phyloP scores from a whole-genome alignment of 805 yeast genomes.

The Saturnispora sekii region DNA sequence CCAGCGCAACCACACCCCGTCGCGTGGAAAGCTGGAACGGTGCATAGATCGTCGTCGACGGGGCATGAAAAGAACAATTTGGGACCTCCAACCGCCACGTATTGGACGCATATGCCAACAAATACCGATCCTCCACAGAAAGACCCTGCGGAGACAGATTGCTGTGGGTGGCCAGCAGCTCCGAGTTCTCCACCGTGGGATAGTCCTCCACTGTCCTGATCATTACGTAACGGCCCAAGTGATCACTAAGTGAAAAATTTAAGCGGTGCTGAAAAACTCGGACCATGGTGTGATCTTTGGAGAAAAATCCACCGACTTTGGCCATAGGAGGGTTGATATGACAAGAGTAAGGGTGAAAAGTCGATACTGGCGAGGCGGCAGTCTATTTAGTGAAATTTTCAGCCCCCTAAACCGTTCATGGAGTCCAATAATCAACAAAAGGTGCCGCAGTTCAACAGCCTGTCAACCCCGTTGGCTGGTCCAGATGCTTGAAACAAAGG shows the following conservation, averaged over 20 bases:
- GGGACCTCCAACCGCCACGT: conserved; percentile 14
- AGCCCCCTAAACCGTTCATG: too few relatives aligned
- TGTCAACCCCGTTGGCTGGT: too few relatives aligned
- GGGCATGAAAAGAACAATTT: conserved; percentile 8
- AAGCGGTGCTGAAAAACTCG: too few relatives aligned
- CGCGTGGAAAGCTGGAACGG: conserved; percentile 3
- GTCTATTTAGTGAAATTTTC: too few relatives aligned
- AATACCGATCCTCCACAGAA: conserved; percentile 12
- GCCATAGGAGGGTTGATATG: too few relatives aligned
- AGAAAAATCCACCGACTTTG: too few relatives aligned
- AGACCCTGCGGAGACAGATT: conserved; percentile 20
- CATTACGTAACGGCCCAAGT: not conserved
- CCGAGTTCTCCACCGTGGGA: conserved; percentile 26
- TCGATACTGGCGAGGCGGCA: too few relatives aligned
- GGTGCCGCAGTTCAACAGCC: too few relatives aligned
- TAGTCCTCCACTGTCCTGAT: conserved; percentile 15
- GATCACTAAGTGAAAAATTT: too few relatives aligned
- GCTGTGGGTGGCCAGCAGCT: conserved; percentile 16
- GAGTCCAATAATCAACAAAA: too few relatives aligned
- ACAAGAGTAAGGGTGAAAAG: too few relatives aligned
- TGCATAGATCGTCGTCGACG: conserved; percentile 2
- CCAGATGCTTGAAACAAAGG: not conserved
- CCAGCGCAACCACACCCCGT: not conserved
- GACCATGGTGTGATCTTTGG: too few relatives aligned
- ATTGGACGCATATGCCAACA: conserved; percentile 18